These are phyloP conservation scores for Nicotiana noctiflora DNA, from an alignment of 257 asterid species.

Conservation along the genomic window DNA sequence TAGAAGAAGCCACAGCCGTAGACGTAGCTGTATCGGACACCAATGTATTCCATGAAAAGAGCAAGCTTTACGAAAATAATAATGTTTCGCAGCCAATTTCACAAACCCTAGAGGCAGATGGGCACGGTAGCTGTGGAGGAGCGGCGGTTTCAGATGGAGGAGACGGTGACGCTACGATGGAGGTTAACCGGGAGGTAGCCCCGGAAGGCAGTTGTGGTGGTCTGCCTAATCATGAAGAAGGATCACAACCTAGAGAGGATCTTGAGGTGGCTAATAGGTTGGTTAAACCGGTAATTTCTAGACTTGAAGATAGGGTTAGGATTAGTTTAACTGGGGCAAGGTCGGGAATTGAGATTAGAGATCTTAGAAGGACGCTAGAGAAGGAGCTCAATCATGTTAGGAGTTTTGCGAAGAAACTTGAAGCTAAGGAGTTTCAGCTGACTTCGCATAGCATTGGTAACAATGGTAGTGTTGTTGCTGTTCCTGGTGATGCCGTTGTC, in stretches of 20 bases:
- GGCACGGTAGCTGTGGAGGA: background rate
- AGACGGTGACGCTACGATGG: background rate
- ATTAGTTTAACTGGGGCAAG: slow-evolving; percentile 40
- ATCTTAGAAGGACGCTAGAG: slow-evolving; percentile 44
- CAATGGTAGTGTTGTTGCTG: slow-evolving; percentile 25
- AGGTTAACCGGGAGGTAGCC: background rate
- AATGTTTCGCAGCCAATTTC: background rate
- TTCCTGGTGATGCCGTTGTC: slow-evolving; percentile 21
- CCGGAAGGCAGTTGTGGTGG: background rate
- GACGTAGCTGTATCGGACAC: background rate
- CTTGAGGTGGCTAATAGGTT: slow-evolving; percentile 6
- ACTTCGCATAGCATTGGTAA: slow-evolving; percentile 26
- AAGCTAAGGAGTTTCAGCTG: slow-evolving; percentile 52
- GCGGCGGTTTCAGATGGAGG: background rate
- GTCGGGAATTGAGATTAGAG: slow-evolving; percentile 36
- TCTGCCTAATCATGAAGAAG: slow-evolving; percentile 1
- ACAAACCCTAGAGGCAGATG: slow-evolving; percentile 13
- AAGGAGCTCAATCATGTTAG: slow-evolving; percentile 49
- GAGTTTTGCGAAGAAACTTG: slow-evolving; percentile 32
- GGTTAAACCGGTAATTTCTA: slow-evolving; percentile 30
- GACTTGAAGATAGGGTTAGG: slow-evolving; percentile 56
- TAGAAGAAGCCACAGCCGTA: background rate
- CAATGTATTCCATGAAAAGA: background rate
- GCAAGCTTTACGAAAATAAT: background rate
- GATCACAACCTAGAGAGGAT: background rate